Conservation (phyloP, 352 stramenopile species). For the Peronospora destructor region DNA sequence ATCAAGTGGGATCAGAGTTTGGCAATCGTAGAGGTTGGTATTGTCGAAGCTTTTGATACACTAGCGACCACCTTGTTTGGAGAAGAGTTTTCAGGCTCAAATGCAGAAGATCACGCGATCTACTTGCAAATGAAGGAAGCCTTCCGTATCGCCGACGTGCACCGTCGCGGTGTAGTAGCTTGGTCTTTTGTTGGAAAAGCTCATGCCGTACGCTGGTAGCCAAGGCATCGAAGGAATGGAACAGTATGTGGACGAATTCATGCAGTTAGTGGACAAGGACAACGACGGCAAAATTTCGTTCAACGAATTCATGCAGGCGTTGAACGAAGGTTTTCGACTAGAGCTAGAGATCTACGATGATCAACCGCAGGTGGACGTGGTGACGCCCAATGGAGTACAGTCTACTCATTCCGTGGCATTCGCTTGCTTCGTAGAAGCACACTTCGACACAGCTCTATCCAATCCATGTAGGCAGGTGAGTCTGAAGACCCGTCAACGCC, state of each 20-base stretch:
- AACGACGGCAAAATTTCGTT: constrained; percentile 61
- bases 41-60: constrained; percentile 54
- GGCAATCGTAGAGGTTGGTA: constrained; percentile 33
- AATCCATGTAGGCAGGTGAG: constrained; percentile 10
- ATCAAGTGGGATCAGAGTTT: constrained; percentile 39
- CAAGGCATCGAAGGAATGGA: constrained; percentile 48
- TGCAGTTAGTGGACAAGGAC: constrained; percentile 63
- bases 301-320: constrained; percentile 66
- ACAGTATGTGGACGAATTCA: constrained; percentile 74
- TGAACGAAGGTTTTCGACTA: constrained; percentile 63
- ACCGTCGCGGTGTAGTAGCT: constrained; percentile 55
- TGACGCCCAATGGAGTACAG: constrained; percentile 8
- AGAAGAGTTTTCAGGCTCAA: constrained; percentile 4
- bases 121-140: constrained; percentile 79
- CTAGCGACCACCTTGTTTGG: constrained; percentile 24
- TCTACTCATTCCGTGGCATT: constrained; percentile 9
- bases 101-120: constrained; percentile 51
- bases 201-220: constrained; percentile 47
- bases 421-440: constrained; percentile 15
- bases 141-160: constrained; percentile 54
- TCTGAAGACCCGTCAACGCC: constrained; percentile 3
- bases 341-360: constrained; percentile 72
- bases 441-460: constrained; percentile 14
- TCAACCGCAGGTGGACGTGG: constrained; percentile 22
- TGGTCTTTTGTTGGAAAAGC: constrained; percentile 51